Evolutionary conservation across 1,284 basidiomycete species (phyloP).

Genomic region (Leccinum subrobustum): DNA sequence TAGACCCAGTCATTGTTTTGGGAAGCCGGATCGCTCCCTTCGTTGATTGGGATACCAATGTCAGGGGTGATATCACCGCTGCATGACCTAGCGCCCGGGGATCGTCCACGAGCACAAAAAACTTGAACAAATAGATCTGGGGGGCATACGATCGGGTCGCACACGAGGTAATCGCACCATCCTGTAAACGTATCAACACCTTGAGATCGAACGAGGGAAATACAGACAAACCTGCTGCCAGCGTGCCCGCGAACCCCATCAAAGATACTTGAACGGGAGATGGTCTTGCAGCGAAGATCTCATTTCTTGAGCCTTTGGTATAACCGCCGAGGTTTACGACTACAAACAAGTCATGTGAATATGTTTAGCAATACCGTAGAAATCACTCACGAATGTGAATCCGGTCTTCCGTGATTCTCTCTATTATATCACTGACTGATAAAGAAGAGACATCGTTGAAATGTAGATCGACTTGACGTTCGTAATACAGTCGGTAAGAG

Average conservation of each 20-base stretch:
- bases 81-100: conserved; percentile 1
- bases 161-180: conserved; percentile 65
- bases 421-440: conserved; percentile 42
- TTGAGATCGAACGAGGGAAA: neutral
- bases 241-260: conserved; percentile 58
- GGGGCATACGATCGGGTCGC: conserved; percentile 47
- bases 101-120: conserved; percentile 19
- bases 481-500: conserved; percentile 51
- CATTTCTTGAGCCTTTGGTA: conserved; percentile 65
- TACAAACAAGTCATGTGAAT: conserved; percentile 17
- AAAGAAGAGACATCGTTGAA: conserved; percentile 53
- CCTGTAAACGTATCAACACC: conserved; percentile 26
- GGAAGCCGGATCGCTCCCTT: conserved; percentile 53
- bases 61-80: conserved; percentile 15
- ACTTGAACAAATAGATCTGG: conserved; percentile 44
- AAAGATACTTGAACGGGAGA: conserved; percentile 60
- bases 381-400: conserved; percentile 50
- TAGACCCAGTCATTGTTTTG: conserved; percentile 51
- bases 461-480: conserved; percentile 41
- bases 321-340: conserved; percentile 62
- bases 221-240: conserved; percentile 42
- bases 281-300: conserved; percentile 59
- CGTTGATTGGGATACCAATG: conserved; percentile 38
- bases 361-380: neutral
- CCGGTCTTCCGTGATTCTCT: conserved; percentile 47